A percentile compares a stretch with the other conserved stretches of the same genome.
These are phyloP conservation scores for Debaryomycetaceae sp. DNA, from an alignment of 1,139 yeast genomes.

Conservation along the genomic window DNA sequence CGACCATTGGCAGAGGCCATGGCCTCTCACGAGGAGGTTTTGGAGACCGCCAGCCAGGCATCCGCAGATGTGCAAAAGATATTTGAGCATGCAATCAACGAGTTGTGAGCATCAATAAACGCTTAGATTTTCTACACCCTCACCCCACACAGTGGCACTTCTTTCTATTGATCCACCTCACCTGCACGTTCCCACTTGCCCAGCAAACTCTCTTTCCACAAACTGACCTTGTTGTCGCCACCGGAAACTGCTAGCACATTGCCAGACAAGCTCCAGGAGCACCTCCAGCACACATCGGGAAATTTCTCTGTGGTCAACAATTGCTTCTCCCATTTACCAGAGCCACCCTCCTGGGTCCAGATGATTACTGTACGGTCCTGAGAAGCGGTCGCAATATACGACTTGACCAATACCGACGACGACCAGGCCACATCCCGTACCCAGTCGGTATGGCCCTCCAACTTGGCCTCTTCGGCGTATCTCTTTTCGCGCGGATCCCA, in stretches of 20 bases:
- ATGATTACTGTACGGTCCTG: slow-evolving; percentile 93
- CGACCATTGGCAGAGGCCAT: slow-evolving; percentile 63
- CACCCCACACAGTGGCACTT: slow-evolving; percentile 1
- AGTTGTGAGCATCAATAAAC: slow-evolving; percentile 19
- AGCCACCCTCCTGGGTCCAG: slow-evolving; percentile 73
- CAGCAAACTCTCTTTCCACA: slow-evolving; percentile 92
- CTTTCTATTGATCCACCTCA: slow-evolving; percentile 69
- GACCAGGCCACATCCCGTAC: slow-evolving; percentile 99
- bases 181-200: slow-evolving; percentile 98
- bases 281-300: slow-evolving; percentile 98
- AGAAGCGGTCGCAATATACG: slow-evolving; percentile 96
- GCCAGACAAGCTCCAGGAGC: slow-evolving; percentile 95
- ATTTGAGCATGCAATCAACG: slow-evolving; percentile 60
- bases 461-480: slow-evolving; percentile 68
- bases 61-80: slow-evolving; percentile 73
- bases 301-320: slow-evolving; percentile 73
- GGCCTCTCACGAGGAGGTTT: slow-evolving; percentile 87
- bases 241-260: slow-evolving; percentile 93
- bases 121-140: neutral
- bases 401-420: slow-evolving; percentile 78
- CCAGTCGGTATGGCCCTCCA: slow-evolving; percentile 96
- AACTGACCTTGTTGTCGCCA: slow-evolving; percentile 91
- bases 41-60: slow-evolving; percentile 77
- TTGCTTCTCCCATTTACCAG: slow-evolving; percentile 78
- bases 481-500: slow-evolving; percentile 52